Evolutionary conservation across 805 yeast genomes (phyloP).

Genomic region (Hanseniaspora nectarophila): DNA sequence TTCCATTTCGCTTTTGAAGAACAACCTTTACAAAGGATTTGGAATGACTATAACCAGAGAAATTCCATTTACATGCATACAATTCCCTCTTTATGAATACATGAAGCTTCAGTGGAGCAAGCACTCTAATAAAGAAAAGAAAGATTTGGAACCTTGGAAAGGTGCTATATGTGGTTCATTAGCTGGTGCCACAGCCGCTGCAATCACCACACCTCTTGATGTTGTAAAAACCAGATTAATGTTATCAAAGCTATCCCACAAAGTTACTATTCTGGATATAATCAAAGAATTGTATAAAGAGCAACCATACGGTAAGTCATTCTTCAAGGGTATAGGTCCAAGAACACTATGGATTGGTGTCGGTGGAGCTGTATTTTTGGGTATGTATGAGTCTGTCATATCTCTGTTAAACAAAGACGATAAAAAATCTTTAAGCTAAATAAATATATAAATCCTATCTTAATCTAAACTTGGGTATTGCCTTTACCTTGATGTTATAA

Average conservation of each 20-base stretch:
- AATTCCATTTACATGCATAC: constrained; percentile 91
- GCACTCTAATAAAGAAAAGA: constrained; percentile 31
- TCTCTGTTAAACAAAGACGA: constrained; percentile 20
- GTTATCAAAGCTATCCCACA: constrained; percentile 40
- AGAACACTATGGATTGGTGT: constrained; percentile 95
- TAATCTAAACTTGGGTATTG: too few species aligned
- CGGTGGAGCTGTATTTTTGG: constrained; percentile 95
- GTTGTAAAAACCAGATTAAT: constrained; percentile 74
- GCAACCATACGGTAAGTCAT: constrained; percentile 57
- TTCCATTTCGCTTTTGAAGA: constrained; percentile 48
- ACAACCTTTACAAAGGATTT: constrained; percentile 89
- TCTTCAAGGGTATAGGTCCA: constrained; percentile 82
- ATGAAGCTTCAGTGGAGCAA: constrained; percentile 46
- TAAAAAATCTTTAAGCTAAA: not conserved
- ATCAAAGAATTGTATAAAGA: constrained; percentile 45
- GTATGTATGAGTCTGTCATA: constrained; percentile 71
- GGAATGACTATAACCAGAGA: constrained; percentile 84
- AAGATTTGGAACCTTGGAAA: constrained; percentile 46
- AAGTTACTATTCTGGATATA: constrained; percentile 36
- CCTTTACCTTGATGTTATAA: constrained; percentile 23
- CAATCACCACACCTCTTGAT: constrained; percentile 68
- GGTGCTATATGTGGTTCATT: constrained; percentile 78
- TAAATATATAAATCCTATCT: not conserved
- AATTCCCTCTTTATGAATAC: constrained; percentile 85
- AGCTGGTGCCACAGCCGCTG: constrained; percentile 77